phyloP scores from a whole-genome alignment of 257 asterid species.

The Plantago ovata region DNA sequence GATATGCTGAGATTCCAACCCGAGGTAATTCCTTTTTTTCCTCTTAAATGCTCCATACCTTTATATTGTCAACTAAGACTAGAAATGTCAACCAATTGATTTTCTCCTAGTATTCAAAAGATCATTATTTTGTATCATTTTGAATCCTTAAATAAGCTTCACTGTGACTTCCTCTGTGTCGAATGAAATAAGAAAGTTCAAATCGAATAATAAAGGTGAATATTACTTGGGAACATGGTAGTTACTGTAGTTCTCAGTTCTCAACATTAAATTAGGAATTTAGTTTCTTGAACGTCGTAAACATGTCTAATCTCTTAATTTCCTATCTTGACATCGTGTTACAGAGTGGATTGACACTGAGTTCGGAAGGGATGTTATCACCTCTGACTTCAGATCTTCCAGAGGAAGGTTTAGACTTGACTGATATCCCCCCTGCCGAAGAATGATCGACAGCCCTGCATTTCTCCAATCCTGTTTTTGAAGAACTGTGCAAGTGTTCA shows the following conservation, averaged over 20 bases:
- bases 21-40: constrained; percentile 50
- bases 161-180: neutral
- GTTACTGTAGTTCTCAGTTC: too few relatives aligned
- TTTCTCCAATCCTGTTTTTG: neutral
- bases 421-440: constrained; percentile 67
- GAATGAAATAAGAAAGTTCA: neutral
- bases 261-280: neutral
- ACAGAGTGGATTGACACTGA: constrained; percentile 93
- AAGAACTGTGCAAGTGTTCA: neutral
- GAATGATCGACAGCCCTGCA: constrained; percentile 28
- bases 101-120: neutral
- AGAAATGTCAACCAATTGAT: neutral
- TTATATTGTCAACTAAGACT: neutral
- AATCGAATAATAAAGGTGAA: neutral
- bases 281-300: neutral
- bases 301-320: neutral
- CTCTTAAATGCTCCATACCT: neutral
- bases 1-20: constrained; percentile 98
- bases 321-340: neutral
- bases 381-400: constrained; percentile 83
- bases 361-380: constrained; percentile 85
- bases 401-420: constrained; percentile 73
- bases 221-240: neutral
- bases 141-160: neutral
- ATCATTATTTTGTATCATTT: neutral